Evolutionary conservation across 2,329 filamentous ascomycete species (phyloP).

Genomic region (Gaeumannomyces sp.): DNA sequence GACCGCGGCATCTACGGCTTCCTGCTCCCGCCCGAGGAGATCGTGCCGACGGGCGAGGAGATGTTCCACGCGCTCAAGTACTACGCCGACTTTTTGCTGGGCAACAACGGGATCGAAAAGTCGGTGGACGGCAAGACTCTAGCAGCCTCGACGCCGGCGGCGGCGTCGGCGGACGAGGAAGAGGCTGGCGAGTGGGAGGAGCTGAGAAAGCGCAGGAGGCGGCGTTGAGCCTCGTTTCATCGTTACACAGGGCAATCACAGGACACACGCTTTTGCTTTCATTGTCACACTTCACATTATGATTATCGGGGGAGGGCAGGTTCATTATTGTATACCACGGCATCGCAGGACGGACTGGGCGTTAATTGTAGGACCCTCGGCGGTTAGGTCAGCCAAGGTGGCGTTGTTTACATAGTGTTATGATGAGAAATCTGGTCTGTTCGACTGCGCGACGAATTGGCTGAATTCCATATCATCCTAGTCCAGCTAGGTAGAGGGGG

Average conservation of each 20-base stretch:
- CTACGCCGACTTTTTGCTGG: constrained; percentile 72
- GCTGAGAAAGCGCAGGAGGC: constrained; percentile 4
- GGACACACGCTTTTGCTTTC: not conserved
- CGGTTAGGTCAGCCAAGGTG: too few species aligned
- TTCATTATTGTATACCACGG: not conserved
- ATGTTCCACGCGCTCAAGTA: constrained; percentile 77
- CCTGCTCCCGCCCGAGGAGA: constrained; percentile 77
- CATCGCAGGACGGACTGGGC: not conserved
- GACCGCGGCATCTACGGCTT: constrained; percentile 96
- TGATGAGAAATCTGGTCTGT: not conserved
- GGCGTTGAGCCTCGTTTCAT: not conserved
- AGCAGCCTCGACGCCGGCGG: not conserved
- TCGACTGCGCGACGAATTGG: not conserved
- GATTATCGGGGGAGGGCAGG: not conserved
- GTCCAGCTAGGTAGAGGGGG: too few species aligned
- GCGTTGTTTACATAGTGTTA: not conserved
- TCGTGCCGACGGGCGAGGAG: constrained; percentile 84
- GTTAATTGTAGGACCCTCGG: not conserved
- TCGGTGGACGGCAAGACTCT: constrained; percentile 2
- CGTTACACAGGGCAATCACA: not conserved
- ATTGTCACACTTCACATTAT: not conserved
- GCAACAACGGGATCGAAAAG: constrained; percentile 60
- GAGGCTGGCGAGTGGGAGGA: constrained; percentile 7
- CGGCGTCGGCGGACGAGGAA: not conserved
- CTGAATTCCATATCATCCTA: too few species aligned